A percentile compares a stretch with the other conserved stretches of the same genome.
These are phyloP conservation scores for Berkeleyomyces rouxiae DNA, from an alignment of 2,329 filamentous ascomycete species.

Conservation along the genomic window DNA sequence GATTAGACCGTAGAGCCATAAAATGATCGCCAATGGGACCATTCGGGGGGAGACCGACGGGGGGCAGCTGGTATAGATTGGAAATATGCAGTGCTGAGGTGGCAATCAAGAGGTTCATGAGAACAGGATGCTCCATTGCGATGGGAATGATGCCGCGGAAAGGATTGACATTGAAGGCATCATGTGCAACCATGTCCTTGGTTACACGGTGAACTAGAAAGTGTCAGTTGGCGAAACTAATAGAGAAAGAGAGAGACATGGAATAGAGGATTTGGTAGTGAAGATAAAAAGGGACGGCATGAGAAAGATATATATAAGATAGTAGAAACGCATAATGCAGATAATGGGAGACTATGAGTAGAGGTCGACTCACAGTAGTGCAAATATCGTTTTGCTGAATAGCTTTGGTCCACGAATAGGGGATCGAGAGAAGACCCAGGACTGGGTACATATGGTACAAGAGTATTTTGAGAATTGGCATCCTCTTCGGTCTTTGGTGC, in stretches of 20 bases:
- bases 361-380: conserved; percentile 30
- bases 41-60: conserved; percentile 20
- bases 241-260: not conserved
- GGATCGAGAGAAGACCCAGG: conserved; percentile 26
- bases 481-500: not conserved
- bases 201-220: conserved; percentile 34
- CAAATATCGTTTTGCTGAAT: conserved; percentile 30
- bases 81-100: conserved; percentile 34
- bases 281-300: not conserved
- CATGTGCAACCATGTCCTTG: conserved; percentile 35
- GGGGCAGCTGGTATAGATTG: conserved; percentile 25
- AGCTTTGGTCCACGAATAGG: conserved; percentile 35
- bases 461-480: not conserved
- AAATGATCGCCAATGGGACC: conserved; percentile 24
- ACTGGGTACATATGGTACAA: not conserved
- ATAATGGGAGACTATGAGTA: not conserved
- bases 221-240: conserved; percentile 21
- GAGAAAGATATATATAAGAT: not conserved
- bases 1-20: conserved; percentile 23
- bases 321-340: not conserved
- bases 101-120: conserved; percentile 32
- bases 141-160: conserved; percentile 33
- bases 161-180: conserved; percentile 29
- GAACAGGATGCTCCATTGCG: conserved; percentile 28
- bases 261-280: not conserved